A percentile compares a stretch with the other conserved stretches of the same genome.
Evolutionary conservation across 129 eudicot species (phyloP).

Genomic region (Centella asiatica): DNA sequence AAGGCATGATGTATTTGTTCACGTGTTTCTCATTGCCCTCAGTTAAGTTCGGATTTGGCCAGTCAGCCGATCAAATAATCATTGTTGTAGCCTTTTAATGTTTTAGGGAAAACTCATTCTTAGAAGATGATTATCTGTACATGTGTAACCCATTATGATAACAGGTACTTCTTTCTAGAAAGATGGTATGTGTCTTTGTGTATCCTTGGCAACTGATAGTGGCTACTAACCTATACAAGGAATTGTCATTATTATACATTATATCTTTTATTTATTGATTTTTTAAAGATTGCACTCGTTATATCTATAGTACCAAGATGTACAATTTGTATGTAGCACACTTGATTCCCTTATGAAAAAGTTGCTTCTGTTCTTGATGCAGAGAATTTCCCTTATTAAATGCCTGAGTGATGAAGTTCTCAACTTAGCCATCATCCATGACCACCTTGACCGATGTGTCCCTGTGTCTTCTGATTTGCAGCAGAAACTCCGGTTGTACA

Average conservation of each 20-base stretch:
- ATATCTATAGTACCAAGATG: background rate
- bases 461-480: slow-evolving; percentile 39
- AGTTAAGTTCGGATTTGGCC: background rate
- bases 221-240: background rate
- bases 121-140: background rate
- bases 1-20: no score
- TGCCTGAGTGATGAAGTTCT: slow-evolving; percentile 77
- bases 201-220: background rate
- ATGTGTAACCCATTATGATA: background rate
- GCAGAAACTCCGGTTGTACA: slow-evolving; percentile 38
- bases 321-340: slow-evolving; percentile 6
- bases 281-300: background rate
- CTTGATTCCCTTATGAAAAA: background rate
- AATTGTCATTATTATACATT: background rate
- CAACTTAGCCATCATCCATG: slow-evolving; percentile 51
- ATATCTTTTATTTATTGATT: background rate
- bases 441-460: slow-evolving; percentile 56
- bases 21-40: background rate
- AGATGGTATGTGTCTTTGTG: background rate
- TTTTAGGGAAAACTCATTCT: background rate
- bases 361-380: slow-evolving; percentile 23
- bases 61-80: no score
- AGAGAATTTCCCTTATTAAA: slow-evolving; percentile 74
- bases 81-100: no score
- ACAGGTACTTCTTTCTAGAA: no score